phyloP scores from a whole-genome alignment of 441 rosid species.

The Syzygium syzygioides region DNA sequence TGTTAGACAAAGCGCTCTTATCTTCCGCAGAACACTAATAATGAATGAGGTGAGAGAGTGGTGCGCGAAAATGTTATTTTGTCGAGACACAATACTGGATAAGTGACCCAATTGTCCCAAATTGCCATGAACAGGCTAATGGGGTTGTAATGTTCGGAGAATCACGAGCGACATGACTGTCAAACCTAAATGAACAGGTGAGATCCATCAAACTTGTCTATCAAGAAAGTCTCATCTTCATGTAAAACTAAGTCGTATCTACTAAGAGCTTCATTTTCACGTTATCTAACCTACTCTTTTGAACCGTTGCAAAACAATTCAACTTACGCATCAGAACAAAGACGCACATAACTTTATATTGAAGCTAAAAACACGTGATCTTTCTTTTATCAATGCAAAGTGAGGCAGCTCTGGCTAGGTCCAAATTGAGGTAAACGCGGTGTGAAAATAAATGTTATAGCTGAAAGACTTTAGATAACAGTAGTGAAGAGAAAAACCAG shows the following conservation, averaged over 20 bases:
- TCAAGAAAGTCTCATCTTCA: neutral
- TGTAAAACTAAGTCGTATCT: neutral
- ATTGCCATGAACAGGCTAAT: neutral
- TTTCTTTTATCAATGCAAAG: neutral
- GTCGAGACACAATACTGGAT: neutral
- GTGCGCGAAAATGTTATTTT: neutral
- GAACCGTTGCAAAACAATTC: neutral
- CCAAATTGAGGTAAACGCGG: neutral
- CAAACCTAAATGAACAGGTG: neutral
- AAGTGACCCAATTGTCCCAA: neutral
- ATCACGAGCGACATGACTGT: neutral
- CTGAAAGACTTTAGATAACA: neutral
- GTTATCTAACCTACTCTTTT: neutral
- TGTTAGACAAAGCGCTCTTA: neutral
- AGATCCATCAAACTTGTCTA: neutral
- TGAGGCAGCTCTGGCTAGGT: neutral
- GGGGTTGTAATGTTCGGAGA: neutral
- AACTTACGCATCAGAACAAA: neutral
- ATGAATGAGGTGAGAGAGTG: neutral
- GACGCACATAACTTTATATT: neutral
- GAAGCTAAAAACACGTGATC: neutral
- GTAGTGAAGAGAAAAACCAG: conserved; percentile 33
- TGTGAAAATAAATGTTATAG: neutral
- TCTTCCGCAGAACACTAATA: neutral
- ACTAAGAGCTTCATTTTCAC: neutral